Percentiles rank a stretch among this genome's conserved stretches.
phyloP scores from a whole-genome alignment of 2,329 filamentous ascomycete species.

The Pseudopyricularia javanii region DNA sequence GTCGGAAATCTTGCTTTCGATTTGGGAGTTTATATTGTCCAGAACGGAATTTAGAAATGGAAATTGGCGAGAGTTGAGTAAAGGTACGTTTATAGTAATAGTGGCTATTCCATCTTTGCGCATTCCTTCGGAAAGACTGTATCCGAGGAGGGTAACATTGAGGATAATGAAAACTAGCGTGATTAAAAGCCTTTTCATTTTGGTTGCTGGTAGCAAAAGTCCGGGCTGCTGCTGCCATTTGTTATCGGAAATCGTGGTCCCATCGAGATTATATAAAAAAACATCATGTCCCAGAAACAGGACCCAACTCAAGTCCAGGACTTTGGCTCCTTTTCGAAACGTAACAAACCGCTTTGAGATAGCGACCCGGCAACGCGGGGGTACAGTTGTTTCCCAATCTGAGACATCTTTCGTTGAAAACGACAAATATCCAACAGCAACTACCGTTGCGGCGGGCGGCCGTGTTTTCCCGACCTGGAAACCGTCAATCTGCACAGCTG shows the following conservation, averaged over 20 bases:
- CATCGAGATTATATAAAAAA: no score
- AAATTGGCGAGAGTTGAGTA: neutral
- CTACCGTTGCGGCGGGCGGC: no score
- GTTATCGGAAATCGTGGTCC: no score
- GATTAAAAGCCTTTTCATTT: neutral
- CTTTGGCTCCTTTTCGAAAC: no score
- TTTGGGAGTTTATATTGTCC: neutral
- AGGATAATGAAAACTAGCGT: neutral
- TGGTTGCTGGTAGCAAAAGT: no score
- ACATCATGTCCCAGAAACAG: no score
- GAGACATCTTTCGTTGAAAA: no score
- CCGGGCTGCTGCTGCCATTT: no score
- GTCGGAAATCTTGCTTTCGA: neutral
- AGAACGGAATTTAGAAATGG: neutral
- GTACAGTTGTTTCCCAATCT: no score
- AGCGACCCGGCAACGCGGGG: no score
- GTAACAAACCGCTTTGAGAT: no score
- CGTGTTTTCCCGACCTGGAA: neutral
- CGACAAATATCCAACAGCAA: neutral
- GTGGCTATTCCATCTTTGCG: neutral
- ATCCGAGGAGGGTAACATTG: neutral
- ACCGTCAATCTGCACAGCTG: neutral
- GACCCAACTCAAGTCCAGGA: no score
- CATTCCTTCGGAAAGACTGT: neutral
- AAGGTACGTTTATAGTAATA: neutral